phyloP scores from a whole-genome alignment of 768 basidiomycete species.

The Pseudohyphozyma bogoriensis region DNA sequence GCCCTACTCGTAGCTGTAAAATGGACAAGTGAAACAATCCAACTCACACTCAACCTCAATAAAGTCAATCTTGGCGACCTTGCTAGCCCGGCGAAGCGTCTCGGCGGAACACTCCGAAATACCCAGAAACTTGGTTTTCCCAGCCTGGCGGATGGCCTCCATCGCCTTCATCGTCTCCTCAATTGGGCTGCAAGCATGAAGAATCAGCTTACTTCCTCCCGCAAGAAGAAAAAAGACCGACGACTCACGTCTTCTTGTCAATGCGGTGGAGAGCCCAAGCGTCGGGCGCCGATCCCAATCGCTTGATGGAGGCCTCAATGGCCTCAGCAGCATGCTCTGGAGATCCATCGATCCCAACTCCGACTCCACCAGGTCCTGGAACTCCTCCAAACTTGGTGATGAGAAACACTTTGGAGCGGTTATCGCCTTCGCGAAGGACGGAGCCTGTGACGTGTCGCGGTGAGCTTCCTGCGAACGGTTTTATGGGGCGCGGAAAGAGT shows the following conservation, averaged over 20 bases:
- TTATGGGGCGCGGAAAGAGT: neutral
- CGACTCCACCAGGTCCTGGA: neutral
- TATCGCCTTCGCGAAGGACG: neutral
- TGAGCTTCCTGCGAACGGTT: neutral
- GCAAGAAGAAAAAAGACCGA: too few relatives aligned
- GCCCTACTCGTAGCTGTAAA: too few relatives aligned
- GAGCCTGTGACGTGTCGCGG: neutral
- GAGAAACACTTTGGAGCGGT: conserved; percentile 2
- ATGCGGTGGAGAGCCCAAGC: neutral
- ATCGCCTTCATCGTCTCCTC: conserved; percentile 39
- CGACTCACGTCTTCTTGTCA: neutral
- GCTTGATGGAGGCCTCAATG: neutral
- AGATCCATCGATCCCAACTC: neutral
- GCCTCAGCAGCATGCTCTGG: neutral
- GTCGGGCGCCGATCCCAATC: neutral
- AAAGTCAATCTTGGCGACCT: conserved; percentile 47
- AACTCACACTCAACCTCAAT: conserved; percentile 49
- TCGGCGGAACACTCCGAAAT: conserved; percentile 37
- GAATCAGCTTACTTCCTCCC: too few relatives aligned
- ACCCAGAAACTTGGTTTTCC: conserved; percentile 53
- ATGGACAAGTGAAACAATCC: conserved; percentile 6
- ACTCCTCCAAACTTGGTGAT: neutral
- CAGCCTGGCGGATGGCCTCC: conserved; percentile 46
- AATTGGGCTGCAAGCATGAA: conserved; percentile 5
- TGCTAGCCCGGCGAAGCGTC: conserved; percentile 44